Evolutionary conservation across 371 early-diverging fungal genomes (phyloP).

Genomic region (Coemansia sp.): DNA sequence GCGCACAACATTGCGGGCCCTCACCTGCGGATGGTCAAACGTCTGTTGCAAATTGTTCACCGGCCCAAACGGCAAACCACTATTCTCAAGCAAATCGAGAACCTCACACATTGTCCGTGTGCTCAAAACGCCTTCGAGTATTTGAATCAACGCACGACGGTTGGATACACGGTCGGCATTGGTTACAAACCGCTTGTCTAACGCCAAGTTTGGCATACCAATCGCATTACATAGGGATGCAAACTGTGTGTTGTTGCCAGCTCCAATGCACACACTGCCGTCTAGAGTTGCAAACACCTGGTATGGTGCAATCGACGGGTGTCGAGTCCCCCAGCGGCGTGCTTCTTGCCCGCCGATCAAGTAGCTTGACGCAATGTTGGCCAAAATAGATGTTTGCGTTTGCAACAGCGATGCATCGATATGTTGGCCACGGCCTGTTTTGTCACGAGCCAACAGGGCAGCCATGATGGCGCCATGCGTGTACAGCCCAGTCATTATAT

Average conservation of each 20-base stretch:
- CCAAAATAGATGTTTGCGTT: slow-evolving; percentile 82
- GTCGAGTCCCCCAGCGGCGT: slow-evolving; percentile 81
- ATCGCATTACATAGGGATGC: slow-evolving; percentile 61
- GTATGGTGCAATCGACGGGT: slow-evolving; percentile 91
- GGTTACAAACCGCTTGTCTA: slow-evolving; percentile 59
- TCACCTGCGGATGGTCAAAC: slow-evolving; percentile 84
- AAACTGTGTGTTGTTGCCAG: slow-evolving; percentile 87
- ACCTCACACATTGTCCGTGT: slow-evolving; percentile 61
- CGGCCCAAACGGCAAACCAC: slow-evolving; percentile 81
- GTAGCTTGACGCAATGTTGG: slow-evolving; percentile 85
- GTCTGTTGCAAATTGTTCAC: slow-evolving; percentile 84
- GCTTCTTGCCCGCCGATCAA: slow-evolving; percentile 81
- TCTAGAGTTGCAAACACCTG: slow-evolving; percentile 83
- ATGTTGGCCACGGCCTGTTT: slow-evolving; percentile 75
- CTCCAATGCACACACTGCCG: slow-evolving; percentile 82
- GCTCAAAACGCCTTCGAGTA: slow-evolving; percentile 58
- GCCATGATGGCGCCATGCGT: slow-evolving; percentile 88
- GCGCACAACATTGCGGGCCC: slow-evolving; percentile 73
- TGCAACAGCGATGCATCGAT: slow-evolving; percentile 85
- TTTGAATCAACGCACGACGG: slow-evolving; percentile 62
- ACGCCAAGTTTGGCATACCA: slow-evolving; percentile 56
- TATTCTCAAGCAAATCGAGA: slow-evolving; percentile 64
- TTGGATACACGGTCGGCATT: slow-evolving; percentile 75
- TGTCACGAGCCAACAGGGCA: slow-evolving; percentile 69
- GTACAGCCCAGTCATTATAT: slow-evolving; percentile 81